Evolutionary conservation across 345 rosid genomes (phyloP).

Genomic region (Cochlearia excelsa): DNA sequence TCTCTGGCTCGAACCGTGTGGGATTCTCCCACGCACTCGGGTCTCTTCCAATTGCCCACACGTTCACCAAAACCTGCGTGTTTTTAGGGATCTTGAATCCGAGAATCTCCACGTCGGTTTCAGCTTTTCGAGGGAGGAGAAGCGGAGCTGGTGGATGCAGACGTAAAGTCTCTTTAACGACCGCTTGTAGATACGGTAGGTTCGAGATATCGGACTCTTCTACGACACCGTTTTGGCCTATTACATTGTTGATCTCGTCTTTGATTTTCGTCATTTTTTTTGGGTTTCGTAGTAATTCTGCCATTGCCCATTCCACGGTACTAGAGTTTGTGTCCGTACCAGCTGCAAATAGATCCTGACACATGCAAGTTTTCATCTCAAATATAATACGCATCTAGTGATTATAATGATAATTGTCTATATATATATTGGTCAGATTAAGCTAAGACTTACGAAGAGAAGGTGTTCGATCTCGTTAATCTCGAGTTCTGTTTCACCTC

Average conservation of each 20-base stretch:
- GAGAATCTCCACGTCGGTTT: conserved; percentile 29
- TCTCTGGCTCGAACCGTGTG: conserved; percentile 32
- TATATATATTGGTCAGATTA: neutral
- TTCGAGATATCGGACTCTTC: conserved; percentile 36
- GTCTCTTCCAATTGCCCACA: conserved; percentile 44
- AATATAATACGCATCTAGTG: too few relatives aligned
- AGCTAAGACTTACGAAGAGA: conserved; percentile 29
- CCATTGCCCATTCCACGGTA: conserved; percentile 40
- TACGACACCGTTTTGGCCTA: conserved; percentile 29
- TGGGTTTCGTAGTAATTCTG: conserved; percentile 33
- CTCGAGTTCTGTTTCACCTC: conserved; percentile 28
- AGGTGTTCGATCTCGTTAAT: conserved; percentile 30
- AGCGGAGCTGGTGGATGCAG: conserved; percentile 43
- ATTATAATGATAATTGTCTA: too few relatives aligned
- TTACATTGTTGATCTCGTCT: conserved; percentile 31
- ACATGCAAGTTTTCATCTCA: too few relatives aligned
- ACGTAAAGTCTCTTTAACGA: conserved; percentile 43
- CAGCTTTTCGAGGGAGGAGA: conserved; percentile 36
- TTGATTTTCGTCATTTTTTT: conserved; percentile 23
- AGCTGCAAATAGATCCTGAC: conserved; percentile 42
- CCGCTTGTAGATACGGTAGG: conserved; percentile 39
- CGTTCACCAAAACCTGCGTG: conserved; percentile 40
- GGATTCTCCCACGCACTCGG: conserved; percentile 37
- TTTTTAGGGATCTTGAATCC: conserved; percentile 33
- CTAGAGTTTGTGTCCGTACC: conserved; percentile 48